These are phyloP conservation scores for Coemansia sp. DNA, from an alignment of 192 early-diverging fungal species.

Conservation along the genomic window DNA sequence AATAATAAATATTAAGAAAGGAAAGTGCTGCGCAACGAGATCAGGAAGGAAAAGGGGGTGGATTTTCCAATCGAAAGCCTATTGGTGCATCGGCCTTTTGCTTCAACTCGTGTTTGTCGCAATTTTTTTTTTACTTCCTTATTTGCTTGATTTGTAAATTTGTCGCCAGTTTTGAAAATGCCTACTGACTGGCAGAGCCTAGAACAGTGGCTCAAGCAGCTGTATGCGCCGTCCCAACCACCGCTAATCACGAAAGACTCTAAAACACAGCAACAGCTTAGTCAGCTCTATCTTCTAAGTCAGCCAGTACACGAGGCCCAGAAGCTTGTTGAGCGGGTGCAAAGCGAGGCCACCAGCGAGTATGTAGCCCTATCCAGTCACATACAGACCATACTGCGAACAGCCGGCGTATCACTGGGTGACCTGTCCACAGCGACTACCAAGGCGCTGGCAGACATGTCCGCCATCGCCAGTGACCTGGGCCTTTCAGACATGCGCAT, in stretches of 20 bases:
- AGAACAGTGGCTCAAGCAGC: conserved; percentile 28
- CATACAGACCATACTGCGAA: conserved; percentile 13
- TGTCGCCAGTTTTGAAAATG: background rate
- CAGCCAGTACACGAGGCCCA: background rate
- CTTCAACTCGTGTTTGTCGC: background rate
- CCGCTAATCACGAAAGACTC: conserved; percentile 14
- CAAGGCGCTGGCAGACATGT: conserved; percentile 24
- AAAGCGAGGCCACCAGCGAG: conserved; percentile 26
- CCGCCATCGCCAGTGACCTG: conserved; percentile 14
- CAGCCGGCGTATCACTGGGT: conserved; percentile 10
- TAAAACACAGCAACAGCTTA: conserved; percentile 15
- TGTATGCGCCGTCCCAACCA: conserved; percentile 30
- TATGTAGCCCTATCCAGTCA: conserved; percentile 22
- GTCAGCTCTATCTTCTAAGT: conserved; percentile 13
- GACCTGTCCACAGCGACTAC: conserved; percentile 13
- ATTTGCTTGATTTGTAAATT: background rate
- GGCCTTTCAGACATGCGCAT: conserved; percentile 18
- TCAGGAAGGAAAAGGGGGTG: background rate
- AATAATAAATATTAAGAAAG: background rate
- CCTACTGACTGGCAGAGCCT: conserved; percentile 17
- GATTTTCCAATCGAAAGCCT: no score
- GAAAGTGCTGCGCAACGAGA: conserved; percentile 10
- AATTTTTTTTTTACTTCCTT: background rate
- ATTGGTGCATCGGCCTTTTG: background rate
- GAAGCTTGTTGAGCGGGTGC: conserved; percentile 9